Evolutionary conservation across 176 grass and related monocot species (phyloP), one percentile per base, ranked within the genome.

Genomic region (Avena insularis): DNA sequence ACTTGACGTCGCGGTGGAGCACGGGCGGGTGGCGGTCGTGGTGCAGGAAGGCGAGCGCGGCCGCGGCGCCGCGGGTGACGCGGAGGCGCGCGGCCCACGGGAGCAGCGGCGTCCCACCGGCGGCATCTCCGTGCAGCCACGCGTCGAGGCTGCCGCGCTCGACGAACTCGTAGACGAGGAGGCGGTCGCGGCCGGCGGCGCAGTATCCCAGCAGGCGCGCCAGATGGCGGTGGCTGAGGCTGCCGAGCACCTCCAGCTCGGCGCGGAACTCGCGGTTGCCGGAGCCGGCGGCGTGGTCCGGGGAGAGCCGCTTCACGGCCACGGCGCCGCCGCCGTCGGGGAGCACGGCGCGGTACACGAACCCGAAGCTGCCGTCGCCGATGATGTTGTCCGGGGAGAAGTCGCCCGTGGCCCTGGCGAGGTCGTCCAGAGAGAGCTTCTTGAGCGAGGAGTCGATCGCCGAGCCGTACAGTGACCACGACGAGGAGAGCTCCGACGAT

Each of bases 161-260:
- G 6, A 95, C 71, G 79, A 93, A 92, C 93, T 98, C 96, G 90
- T 98, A 98, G 62, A 98, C 93, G 71, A 98, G 90, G 12, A 98
- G 79, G 2, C 93, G 83, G 82, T 98, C 96, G 71, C 74, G 53
- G 55, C 86, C 93, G 47, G 91, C 80, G 66, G 84, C 85, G 78
- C 93, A 98, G 92, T 89, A 98, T 5, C 93, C 96, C 4, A 98
- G 84, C 20, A 98, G 83, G 51, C 91, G 93, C 15, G 86, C 81
- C 2, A 98, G 90, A 85, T 98, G 92, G 29, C 88, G 85, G 88
- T 98, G 96, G 50, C 78, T 74, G 13, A 98, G 91, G 65, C 75
- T 13, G 61, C 96, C 93, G 16, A 98, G 96, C 73, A 92, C 94
- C 43, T 88, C 94, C 59, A 98, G 82, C 84, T 98, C 96, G 53